Evolutionary conservation across 352 stramenopile genomes (phyloP).

Genomic region (Pythium utonaiense): DNA sequence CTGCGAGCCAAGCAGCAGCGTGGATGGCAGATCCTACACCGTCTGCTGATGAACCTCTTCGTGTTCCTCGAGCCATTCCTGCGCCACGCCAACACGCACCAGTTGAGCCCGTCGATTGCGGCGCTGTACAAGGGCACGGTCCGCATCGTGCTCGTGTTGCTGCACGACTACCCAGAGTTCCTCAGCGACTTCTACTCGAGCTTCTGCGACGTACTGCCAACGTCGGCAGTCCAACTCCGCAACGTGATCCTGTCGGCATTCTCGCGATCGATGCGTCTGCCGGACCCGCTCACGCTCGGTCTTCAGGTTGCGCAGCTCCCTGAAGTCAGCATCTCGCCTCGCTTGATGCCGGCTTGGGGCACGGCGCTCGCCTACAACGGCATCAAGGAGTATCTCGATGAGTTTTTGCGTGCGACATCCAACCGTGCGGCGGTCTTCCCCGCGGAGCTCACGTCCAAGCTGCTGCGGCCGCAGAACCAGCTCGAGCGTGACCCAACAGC

Average conservation of each 20-base stretch:
- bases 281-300: conserved; percentile 97
- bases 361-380: conserved; percentile 88
- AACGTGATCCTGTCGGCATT: conserved; percentile 98
- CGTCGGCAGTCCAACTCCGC: conserved; percentile 96
- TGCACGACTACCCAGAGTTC: conserved; percentile 99
- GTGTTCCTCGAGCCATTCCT: conserved; percentile 97
- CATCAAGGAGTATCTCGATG: conserved; percentile 94
- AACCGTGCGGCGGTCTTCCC: conserved; percentile 89
- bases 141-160: conserved; percentile 95
- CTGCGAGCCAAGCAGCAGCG: conserved; percentile 92
- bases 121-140: conserved; percentile 98
- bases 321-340: conserved; percentile 93
- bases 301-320: conserved; percentile 97
- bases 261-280: conserved; percentile 95
- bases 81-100: conserved; percentile 76
- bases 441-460: conserved; percentile 68
- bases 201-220: conserved; percentile 97
- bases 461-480: conserved; percentile 56
- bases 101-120: conserved; percentile 89
- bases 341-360: conserved; percentile 93
- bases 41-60: conserved; percentile 97
- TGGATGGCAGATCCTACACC: conserved; percentile 96
- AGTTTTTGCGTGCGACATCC: conserved; percentile 90
- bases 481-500: conserved; percentile 62
- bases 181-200: conserved; percentile 97